Percentiles rank a stretch among this genome's conserved stretches.
These are phyloP conservation scores for Geranium rotundifolium DNA, from an alignment of 345 rosid species.

Conservation along the genomic window DNA sequence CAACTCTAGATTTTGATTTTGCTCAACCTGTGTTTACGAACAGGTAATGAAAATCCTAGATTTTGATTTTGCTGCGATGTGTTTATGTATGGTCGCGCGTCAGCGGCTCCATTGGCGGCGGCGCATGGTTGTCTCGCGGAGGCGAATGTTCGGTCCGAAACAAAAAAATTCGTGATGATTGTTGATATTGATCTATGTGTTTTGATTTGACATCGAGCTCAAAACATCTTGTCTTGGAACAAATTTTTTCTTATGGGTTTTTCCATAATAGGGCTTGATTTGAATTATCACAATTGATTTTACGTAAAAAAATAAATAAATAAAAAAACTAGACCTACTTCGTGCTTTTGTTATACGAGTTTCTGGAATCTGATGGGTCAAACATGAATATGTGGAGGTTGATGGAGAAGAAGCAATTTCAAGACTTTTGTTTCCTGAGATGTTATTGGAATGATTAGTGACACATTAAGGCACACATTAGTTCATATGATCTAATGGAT, in stretches of 20 bases:
- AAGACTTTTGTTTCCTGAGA: background rate
- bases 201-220: background rate
- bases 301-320: background rate
- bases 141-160: background rate
- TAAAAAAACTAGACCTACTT: background rate
- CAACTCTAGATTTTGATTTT: too few relatives aligned
- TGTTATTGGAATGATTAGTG: background rate
- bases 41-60: slow-evolving; percentile 28
- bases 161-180: background rate
- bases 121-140: too few relatives aligned
- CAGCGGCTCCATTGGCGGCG: background rate
- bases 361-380: background rate
- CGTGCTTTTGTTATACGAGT: background rate
- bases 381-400: background rate
- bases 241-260: background rate
- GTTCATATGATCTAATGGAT: too few relatives aligned
- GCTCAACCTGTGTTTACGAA: too few relatives aligned
- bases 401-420: background rate
- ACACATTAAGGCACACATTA: too few relatives aligned
- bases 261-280: background rate
- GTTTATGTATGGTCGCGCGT: slow-evolving; percentile 5
- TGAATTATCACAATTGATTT: background rate
- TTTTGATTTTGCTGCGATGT: slow-evolving; percentile 25
- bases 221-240: background rate
- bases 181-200: background rate